Evolutionary conservation across 768 basidiomycete species (phyloP).

Genomic region (Russula sp.): DNA sequence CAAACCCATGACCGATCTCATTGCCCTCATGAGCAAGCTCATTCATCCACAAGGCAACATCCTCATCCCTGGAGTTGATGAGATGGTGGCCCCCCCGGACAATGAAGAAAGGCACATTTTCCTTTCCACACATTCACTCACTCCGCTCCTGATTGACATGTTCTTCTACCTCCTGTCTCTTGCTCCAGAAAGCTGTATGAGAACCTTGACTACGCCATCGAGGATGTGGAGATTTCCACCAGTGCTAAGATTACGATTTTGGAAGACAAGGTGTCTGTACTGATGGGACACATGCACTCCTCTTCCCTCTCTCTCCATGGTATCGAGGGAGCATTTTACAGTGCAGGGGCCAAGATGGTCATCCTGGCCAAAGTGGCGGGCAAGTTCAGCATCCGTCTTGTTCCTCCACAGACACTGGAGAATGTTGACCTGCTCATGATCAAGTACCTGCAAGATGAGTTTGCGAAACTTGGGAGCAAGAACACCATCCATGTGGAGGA

Average conservation of each 20-base stretch:
- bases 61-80: constrained; percentile 81
- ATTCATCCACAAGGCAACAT: constrained; percentile 76
- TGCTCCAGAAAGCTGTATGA: constrained; percentile 56
- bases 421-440: constrained; percentile 62
- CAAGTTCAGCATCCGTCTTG: constrained; percentile 93
- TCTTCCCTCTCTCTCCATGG: constrained; percentile 90
- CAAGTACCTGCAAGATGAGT: constrained; percentile 66
- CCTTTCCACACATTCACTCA: neutral
- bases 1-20: constrained; percentile 92
- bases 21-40: constrained; percentile 76
- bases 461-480: constrained; percentile 79
- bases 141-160: neutral
- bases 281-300: constrained; percentile 93
- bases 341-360: constrained; percentile 81
- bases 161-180: no score
- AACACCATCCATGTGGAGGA: constrained; percentile 68
- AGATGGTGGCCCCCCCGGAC: constrained; percentile 68
- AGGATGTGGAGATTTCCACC: constrained; percentile 68
- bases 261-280: constrained; percentile 63
- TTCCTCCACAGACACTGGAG: constrained; percentile 83
- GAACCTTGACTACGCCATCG: constrained; percentile 59
- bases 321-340: constrained; percentile 91
- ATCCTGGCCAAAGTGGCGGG: constrained; percentile 86
- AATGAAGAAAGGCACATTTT: constrained; percentile 57
- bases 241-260: constrained; percentile 72